Evolutionary conservation across 768 basidiomycete genomes (phyloP).

Genomic region (Suillus variegatus): DNA sequence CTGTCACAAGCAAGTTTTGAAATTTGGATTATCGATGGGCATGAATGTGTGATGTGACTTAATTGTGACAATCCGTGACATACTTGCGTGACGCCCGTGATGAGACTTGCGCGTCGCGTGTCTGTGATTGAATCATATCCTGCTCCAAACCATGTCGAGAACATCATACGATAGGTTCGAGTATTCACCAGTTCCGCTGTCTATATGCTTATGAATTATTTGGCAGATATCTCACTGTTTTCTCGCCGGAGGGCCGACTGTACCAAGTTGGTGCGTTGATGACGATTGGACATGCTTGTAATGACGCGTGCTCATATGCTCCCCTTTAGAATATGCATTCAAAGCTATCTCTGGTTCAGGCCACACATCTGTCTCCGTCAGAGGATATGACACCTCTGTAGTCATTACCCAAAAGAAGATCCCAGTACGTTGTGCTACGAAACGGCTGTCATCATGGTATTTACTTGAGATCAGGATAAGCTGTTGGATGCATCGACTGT

Average conservation of each 20-base stretch:
- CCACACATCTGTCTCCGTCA: slow-evolving; percentile 88
- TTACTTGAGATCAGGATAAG: slow-evolving; percentile 71
- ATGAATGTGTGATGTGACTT: slow-evolving; percentile 7
- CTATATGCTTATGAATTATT: neutral
- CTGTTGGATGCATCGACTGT: slow-evolving; percentile 92
- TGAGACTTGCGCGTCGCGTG: slow-evolving; percentile 63
- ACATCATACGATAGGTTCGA: slow-evolving; percentile 88
- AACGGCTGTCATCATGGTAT: slow-evolving; percentile 4
- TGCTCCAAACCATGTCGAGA: slow-evolving; percentile 71
- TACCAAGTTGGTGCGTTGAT: slow-evolving; percentile 92
- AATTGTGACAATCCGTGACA: slow-evolving; percentile 32
- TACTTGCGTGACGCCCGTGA: slow-evolving; percentile 39
- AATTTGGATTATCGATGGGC: neutral
- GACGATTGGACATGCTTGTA: neutral
- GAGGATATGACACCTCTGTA: slow-evolving; percentile 93
- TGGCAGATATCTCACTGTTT: slow-evolving; percentile 88
- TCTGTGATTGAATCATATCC: slow-evolving; percentile 26
- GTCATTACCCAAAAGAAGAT: slow-evolving; percentile 99
- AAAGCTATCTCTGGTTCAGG: slow-evolving; percentile 98
- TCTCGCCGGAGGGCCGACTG: slow-evolving; percentile 94
- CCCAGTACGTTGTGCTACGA: slow-evolving; percentile 62
- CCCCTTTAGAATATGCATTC: slow-evolving; percentile 89
- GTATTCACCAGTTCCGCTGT: neutral
- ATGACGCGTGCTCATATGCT: slow-evolving; percentile 14
- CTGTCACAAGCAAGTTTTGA: neutral